Evolutionary conservation across 225 moss, liverwort and hornwort genomes (phyloP), one percentile per base, ranked within the genome.

Genomic region (Marchantia paleacea): DNA sequence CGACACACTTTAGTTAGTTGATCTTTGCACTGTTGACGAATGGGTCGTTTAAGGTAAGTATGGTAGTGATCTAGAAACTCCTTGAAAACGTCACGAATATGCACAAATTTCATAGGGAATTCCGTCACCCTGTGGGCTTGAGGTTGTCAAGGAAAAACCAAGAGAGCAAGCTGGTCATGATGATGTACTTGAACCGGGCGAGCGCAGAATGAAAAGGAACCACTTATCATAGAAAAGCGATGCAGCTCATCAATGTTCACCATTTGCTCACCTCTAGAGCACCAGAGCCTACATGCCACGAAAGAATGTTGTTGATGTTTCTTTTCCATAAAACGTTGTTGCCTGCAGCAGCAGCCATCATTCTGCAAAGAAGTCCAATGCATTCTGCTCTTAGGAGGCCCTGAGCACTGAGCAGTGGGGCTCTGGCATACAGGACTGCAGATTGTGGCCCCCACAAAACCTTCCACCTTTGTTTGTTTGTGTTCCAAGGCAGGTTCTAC

Each of bases 221-320:
- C 65, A 65, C 22, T 65, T 25, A 24, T 65, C 65, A 65, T 16
- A 39, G 39, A 31, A 70, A 39, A 70, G 70, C 70, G 11, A 20
- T 30, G 70, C 70, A 49, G 70, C 70, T 39, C 70, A 70, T 70
- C 39, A 47, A 70, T 70, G 70, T n/a, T 39, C 48, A 19, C 70
- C 31, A n/a, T 70, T 14, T 39, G 65, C 65, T 65, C 26, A 14
- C 4, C 65, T 65, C 65, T 65, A 65, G 65, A 65, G 24, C n/a
- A 20, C 70, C 70, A 49, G 16, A 70, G 66, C 24, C 66, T 66
- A n/a, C 66, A 66, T 66, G 66, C 66, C 39, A 70, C 70, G 31
- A 49, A 70, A 70, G 70, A 70, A 47, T 70, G 30, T 70, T 70
- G 70, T 70, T 70, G 19, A n/a, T 66, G 30, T 70, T 47, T 67